These are phyloP conservation scores for Penicillium sp. DNA, from an alignment of 2,329 filamentous ascomycete genomes.

Conservation along the genomic window DNA sequence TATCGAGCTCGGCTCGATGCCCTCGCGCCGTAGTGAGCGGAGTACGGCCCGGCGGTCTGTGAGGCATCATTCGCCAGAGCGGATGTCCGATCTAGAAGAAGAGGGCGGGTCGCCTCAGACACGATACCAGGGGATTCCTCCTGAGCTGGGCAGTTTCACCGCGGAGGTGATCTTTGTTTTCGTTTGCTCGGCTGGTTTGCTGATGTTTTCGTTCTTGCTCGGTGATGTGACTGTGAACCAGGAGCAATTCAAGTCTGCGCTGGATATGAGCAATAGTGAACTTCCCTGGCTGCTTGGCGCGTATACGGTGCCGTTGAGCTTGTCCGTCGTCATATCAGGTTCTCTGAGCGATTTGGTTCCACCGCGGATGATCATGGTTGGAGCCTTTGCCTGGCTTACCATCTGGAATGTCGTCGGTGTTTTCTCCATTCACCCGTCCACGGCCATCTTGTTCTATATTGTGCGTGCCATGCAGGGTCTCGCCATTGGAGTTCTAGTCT, in stretches of 20 bases:
- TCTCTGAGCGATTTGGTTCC: slow-evolving; percentile 33
- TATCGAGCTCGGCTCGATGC: slow-evolving; percentile 5
- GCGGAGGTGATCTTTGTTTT: slow-evolving; percentile 13
- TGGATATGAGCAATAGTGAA: slow-evolving; percentile 30
- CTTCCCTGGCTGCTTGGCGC: slow-evolving; percentile 39
- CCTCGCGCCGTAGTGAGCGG: slow-evolving; percentile 11
- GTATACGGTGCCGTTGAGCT: slow-evolving; percentile 33
- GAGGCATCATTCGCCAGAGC: slow-evolving; percentile 3
- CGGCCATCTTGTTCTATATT: slow-evolving; percentile 25
- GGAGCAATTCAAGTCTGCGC: slow-evolving; percentile 6
- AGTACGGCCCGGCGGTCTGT: slow-evolving; percentile 8
- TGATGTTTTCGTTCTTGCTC: slow-evolving; percentile 13
- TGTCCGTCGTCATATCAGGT: slow-evolving; percentile 34
- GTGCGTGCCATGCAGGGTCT: slow-evolving; percentile 39
- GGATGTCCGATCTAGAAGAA: slow-evolving; percentile 13
- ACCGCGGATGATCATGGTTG: slow-evolving; percentile 26
- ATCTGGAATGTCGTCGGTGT: slow-evolving; percentile 33
- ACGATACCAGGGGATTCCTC: slow-evolving; percentile 11
- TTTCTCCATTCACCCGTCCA: slow-evolving; percentile 28
- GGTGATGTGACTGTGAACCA: slow-evolving; percentile 16
- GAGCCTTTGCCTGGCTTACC: slow-evolving; percentile 34
- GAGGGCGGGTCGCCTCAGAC: slow-evolving; percentile 8
- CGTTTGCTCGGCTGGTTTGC: slow-evolving; percentile 13
- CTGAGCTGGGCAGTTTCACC: slow-evolving; percentile 13
- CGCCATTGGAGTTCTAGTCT: slow-evolving; percentile 44